A percentile compares a stretch with the other conserved stretches of the same genome.
Conservation (phyloP, 2,329 filamentous ascomycete species). For the Fusarium globosum region DNA sequence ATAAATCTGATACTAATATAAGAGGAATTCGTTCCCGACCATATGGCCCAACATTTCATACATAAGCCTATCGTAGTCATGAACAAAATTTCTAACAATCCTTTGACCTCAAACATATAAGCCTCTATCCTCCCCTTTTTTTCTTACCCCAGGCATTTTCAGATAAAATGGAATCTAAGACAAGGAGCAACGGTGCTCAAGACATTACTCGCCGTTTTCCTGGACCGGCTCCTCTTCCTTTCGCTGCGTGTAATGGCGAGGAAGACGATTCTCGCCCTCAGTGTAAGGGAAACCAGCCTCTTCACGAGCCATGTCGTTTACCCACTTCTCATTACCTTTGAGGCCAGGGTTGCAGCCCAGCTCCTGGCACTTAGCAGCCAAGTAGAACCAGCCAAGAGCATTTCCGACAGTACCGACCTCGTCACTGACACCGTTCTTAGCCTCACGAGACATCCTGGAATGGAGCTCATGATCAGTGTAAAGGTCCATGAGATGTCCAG, state of each 20-base stretch:
- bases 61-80: constrained; percentile 17
- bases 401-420: constrained; percentile 87
- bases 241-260: constrained; percentile 49
- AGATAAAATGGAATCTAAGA: background rate
- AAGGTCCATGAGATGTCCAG: constrained; percentile 72
- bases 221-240: constrained; percentile 19
- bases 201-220: constrained; percentile 23
- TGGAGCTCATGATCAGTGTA: constrained; percentile 75
- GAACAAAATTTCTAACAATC: constrained; percentile 25
- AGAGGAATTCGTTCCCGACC: constrained; percentile 29
- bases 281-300: constrained; percentile 70
- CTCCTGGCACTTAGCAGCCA: constrained; percentile 74
- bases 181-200: background rate
- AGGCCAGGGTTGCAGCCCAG: constrained; percentile 61
- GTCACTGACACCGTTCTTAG: constrained; percentile 75
- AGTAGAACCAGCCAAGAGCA: constrained; percentile 79
- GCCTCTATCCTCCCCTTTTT: constrained; percentile 13
- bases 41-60: constrained; percentile 13
- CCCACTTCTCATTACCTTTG: constrained; percentile 63
- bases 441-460: constrained; percentile 72
- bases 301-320: constrained; percentile 56
- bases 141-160: background rate
- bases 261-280: constrained; percentile 70
- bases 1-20: constrained; percentile 13
- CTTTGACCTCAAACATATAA: constrained; percentile 7